phyloP scores from a whole-genome alignment of 1,139 yeast genomes.

The Chernovozyma sophiae-reginae region DNA sequence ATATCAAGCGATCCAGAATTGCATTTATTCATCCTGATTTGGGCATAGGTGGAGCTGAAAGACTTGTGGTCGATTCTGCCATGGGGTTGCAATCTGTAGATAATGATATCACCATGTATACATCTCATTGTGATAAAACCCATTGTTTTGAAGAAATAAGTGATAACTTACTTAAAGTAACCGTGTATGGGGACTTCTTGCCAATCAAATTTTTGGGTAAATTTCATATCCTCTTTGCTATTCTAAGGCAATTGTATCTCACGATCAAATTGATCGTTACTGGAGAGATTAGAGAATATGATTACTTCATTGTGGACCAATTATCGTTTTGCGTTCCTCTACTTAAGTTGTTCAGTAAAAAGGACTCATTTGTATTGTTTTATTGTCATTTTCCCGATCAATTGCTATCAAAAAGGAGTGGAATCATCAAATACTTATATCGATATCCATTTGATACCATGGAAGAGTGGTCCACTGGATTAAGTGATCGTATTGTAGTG shows the following conservation, averaged over 20 bases:
- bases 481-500: slow-evolving; percentile 78
- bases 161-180: slow-evolving; percentile 50
- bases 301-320: slow-evolving; percentile 83
- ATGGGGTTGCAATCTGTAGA: slow-evolving; percentile 73
- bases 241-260: slow-evolving; percentile 73
- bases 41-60: slow-evolving; percentile 96
- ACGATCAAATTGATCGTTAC: slow-evolving; percentile 45
- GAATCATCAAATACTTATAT: slow-evolving; percentile 58
- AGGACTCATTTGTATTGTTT: slow-evolving; percentile 54
- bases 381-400: slow-evolving; percentile 98
- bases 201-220: slow-evolving; percentile 67
- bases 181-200: slow-evolving; percentile 75
- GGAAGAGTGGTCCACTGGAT: slow-evolving; percentile 77
- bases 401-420: slow-evolving; percentile 57
- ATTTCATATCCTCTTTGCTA: slow-evolving; percentile 80
- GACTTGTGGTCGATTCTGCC: slow-evolving; percentile 93
- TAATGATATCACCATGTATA: slow-evolving; percentile 65
- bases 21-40: slow-evolving; percentile 95
- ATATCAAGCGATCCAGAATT: slow-evolving; percentile 38
- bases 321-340: slow-evolving; percentile 82
- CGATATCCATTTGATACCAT: slow-evolving; percentile 76
- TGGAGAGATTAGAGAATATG: slow-evolving; percentile 50
- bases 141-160: slow-evolving; percentile 92
- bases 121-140: slow-evolving; percentile 81
- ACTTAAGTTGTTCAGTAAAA: slow-evolving; percentile 45